Conservation (phyloP, 805 yeast species). For the Sugiyamaella valdiviana region DNA sequence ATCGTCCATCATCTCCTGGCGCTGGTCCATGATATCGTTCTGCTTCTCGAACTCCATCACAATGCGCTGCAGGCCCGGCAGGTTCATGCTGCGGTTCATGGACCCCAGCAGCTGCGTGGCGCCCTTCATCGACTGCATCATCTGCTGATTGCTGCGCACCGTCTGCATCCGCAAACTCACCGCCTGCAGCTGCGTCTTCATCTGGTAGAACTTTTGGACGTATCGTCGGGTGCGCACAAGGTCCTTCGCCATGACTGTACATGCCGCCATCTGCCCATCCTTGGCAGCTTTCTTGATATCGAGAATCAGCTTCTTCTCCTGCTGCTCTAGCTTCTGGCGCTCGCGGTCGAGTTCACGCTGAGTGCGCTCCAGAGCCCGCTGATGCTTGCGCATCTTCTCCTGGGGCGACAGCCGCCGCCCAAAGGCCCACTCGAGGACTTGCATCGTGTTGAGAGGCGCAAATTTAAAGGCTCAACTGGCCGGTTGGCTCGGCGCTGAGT, state of each 20-base stretch:
- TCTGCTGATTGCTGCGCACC: constrained; percentile 88
- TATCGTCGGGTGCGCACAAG: constrained; percentile 79
- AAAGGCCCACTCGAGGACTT: constrained; percentile 87
- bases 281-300: constrained; percentile 93
- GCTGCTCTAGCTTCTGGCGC: constrained; percentile 74
- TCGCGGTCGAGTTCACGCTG: constrained; percentile 92
- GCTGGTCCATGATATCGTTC: constrained; percentile 95
- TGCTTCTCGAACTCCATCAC: constrained; percentile 94
- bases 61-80: constrained; percentile 80
- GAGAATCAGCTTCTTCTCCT: constrained; percentile 77
- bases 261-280: constrained; percentile 79
- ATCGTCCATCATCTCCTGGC: constrained; percentile 98
- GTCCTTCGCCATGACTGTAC: constrained; percentile 94
- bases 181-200: constrained; percentile 95
- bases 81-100: constrained; percentile 84
- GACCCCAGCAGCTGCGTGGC: constrained; percentile 71
- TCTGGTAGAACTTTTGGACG: constrained; percentile 78
- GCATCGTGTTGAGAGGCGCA: constrained; percentile 40
- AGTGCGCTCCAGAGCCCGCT: constrained; percentile 88
- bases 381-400: constrained; percentile 90
- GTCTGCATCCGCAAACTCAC: constrained; percentile 86
- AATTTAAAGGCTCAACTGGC: no score
- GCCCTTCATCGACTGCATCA: constrained; percentile 91
- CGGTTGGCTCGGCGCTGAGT: no score
- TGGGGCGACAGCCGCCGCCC: constrained; percentile 93